Percentiles rank a stretch among this genome's conserved stretches.
These are phyloP conservation scores for Larix sibirica DNA, from an alignment of 83 land plant genomes.

Conservation along the genomic window DNA sequence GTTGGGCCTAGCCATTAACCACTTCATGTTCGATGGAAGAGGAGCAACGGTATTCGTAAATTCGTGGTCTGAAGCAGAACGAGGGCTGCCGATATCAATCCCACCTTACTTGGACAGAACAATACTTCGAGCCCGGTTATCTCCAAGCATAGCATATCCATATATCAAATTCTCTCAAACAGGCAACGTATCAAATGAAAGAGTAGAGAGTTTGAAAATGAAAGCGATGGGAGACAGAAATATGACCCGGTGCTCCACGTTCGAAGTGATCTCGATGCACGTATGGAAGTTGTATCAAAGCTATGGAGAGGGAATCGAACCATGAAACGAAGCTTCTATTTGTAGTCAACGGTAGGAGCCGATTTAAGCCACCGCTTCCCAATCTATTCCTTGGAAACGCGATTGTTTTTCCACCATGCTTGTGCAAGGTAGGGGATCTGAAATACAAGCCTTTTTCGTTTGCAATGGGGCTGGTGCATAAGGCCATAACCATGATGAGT, in stretches of 20 bases:
- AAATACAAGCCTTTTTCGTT: slow-evolving; percentile 44
- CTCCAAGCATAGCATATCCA: slow-evolving; percentile 58
- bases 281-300: slow-evolving; percentile 47
- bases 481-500: slow-evolving; percentile 19
- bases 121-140: slow-evolving; percentile 54
- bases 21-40: slow-evolving; percentile 90
- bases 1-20: slow-evolving; percentile 55
- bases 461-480: slow-evolving; percentile 29
- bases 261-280: too few relatives aligned
- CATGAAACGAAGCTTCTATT: slow-evolving; percentile 80
- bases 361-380: slow-evolving; percentile 70
- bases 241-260: too few relatives aligned
- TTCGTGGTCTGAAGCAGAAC: slow-evolving; percentile 78
- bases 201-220: too few relatives aligned
- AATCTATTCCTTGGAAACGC: slow-evolving; percentile 77
- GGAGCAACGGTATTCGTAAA: slow-evolving; percentile 90
- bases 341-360: slow-evolving; percentile 75
- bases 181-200: too few relatives aligned
- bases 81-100: slow-evolving; percentile 60
- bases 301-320: slow-evolving; percentile 45
- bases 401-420: slow-evolving; percentile 63
- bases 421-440: slow-evolving; percentile 56
- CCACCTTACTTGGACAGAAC: slow-evolving; percentile 73
- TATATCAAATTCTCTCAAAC: too few relatives aligned
- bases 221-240: too few relatives aligned